Percentiles rank a stretch among this genome's conserved stretches.
These are phyloP conservation scores for Xylaria multiplex DNA, from an alignment of 2,329 filamentous ascomycete species.

Conservation along the genomic window DNA sequence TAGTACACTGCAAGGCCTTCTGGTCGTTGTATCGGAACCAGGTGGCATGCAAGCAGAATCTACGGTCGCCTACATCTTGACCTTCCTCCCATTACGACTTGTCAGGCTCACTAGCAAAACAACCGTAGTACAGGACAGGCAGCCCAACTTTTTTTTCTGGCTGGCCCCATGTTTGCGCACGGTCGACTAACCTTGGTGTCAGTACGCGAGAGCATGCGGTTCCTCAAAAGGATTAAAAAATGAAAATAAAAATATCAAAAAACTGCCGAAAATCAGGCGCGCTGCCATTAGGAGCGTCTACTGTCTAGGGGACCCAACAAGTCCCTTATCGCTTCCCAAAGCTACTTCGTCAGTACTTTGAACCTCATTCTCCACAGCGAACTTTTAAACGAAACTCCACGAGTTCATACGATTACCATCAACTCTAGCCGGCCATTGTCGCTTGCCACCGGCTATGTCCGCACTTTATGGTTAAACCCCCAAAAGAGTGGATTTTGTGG, in stretches of 20 bases:
- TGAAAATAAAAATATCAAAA: not conserved
- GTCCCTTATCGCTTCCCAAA: not conserved
- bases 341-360: not conserved
- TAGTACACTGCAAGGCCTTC: not conserved
- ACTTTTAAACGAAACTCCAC: not conserved
- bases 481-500: not conserved
- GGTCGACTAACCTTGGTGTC: not conserved
- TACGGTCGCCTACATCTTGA: constrained; percentile 2
- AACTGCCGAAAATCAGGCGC: constrained; percentile 4
- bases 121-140: constrained; percentile 1
- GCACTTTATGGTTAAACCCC: not conserved
- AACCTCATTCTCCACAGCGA: not conserved
- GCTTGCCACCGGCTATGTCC: not conserved
- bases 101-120: constrained; percentile 1
- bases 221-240: not conserved
- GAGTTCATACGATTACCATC: not conserved
- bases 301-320: not conserved
- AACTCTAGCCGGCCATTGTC: not conserved
- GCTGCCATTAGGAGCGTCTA: not conserved
- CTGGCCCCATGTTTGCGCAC: not conserved
- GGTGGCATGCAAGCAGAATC: constrained; percentile 9
- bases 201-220: constrained; percentile 2
- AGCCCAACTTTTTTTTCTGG: not conserved
- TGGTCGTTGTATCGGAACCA: not conserved
- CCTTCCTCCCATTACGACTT: not conserved